Conservation (phyloP, 305 asterid species). For the Solanum aculeatissimum region DNA sequence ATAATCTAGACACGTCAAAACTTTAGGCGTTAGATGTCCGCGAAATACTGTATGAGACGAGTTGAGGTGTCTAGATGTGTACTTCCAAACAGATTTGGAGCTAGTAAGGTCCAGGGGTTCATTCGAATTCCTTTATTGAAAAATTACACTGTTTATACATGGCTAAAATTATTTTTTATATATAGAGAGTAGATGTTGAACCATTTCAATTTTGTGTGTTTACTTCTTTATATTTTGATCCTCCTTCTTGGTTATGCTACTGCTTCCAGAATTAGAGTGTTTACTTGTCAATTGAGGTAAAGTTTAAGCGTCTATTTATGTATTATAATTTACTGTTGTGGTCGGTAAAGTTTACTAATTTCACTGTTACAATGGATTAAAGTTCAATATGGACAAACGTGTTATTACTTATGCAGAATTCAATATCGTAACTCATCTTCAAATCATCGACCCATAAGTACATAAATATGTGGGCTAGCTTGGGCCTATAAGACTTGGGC, state of each 20-base stretch:
- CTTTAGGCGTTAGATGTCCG: background rate
- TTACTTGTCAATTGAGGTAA: background rate
- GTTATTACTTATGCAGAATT: too few species aligned
- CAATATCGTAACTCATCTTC: background rate
- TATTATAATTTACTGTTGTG: background rate
- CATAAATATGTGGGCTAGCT: background rate
- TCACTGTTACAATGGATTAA: too few species aligned
- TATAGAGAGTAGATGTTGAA: background rate
- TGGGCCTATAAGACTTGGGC: background rate
- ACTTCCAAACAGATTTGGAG: background rate
- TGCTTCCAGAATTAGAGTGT: background rate
- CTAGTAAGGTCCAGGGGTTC: background rate
- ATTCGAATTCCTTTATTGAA: background rate
- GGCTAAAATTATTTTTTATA: background rate
- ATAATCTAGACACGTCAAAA: background rate
- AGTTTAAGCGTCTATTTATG: background rate
- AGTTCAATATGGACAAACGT: too few species aligned
- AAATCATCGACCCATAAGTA: background rate
- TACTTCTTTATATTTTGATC: background rate
- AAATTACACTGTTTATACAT: background rate
- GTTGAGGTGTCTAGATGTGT: background rate
- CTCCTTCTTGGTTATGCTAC: background rate
- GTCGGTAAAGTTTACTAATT: too few species aligned
- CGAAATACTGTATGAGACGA: background rate
- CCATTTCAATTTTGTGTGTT: background rate